Percentiles rank a stretch among this genome's conserved stretches.
Evolutionary conservation across 2,329 filamentous ascomycete genomes (phyloP).

Genomic region (Fusarium sterilihyphosum): DNA sequence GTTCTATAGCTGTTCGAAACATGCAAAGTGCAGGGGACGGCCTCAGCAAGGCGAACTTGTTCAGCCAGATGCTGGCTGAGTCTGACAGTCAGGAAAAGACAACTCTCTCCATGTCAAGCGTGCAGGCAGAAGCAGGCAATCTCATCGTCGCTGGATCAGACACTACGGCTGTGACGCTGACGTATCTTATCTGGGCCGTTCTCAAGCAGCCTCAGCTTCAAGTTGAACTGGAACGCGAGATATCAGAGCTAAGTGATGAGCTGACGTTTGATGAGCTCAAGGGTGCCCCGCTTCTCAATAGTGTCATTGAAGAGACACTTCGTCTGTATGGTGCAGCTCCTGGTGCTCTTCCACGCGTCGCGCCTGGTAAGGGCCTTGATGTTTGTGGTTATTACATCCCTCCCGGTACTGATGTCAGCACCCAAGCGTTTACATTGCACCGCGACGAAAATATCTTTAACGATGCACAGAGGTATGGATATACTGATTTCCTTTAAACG

Average conservation of each 20-base stretch:
- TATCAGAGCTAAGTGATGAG: neutral
- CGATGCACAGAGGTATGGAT: neutral
- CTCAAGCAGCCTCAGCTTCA: conserved; percentile 3
- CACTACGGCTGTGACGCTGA: conserved; percentile 18
- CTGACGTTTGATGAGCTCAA: neutral
- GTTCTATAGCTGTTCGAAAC: neutral
- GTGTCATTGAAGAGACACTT: conserved; percentile 22
- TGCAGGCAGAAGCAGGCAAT: neutral
- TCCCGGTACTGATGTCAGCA: neutral
- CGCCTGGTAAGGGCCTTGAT: neutral
- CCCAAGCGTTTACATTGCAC: conserved; percentile 21
- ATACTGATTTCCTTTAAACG: accelerated
- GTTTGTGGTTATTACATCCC: neutral
- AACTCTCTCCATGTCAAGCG: accelerated
- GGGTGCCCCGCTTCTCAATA: conserved; percentile 2
- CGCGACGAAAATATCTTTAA: neutral
- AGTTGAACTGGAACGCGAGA: neutral
- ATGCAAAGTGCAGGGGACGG: neutral
- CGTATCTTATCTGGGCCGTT: conserved; percentile 26
- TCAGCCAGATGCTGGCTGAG: neutral
- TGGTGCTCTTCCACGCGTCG: conserved; percentile 5
- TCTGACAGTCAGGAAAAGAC: conserved; percentile 2
- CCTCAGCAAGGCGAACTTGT: neutral
- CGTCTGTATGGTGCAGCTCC: conserved; percentile 28
- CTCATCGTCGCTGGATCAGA: conserved; percentile 24